Percentiles rank a stretch among this genome's conserved stretches.
Evolutionary conservation across 495 filamentous ascomycete species (phyloP).

Genomic region (Xylaria longipes): DNA sequence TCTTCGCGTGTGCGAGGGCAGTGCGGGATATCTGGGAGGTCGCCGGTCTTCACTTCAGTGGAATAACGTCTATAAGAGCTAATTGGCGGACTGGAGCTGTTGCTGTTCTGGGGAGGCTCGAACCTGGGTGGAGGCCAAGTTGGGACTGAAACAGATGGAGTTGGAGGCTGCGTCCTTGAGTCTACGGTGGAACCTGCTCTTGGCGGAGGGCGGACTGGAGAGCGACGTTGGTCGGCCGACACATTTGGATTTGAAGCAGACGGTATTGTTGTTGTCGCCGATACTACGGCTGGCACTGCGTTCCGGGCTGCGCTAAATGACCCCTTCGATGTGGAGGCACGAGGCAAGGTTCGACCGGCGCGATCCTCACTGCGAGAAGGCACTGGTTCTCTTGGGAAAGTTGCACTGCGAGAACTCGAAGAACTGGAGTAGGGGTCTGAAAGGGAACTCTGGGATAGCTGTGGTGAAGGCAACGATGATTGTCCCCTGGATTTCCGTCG

Average conservation of each 20-base stretch:
- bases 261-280: conserved; percentile 30
- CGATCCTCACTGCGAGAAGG: conserved; percentile 40
- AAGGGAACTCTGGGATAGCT: conserved; percentile 30
- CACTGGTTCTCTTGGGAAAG: conserved; percentile 42
- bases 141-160: conserved; percentile 30
- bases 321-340: conserved; percentile 33
- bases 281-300: conserved; percentile 28
- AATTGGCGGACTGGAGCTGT: conserved; percentile 31
- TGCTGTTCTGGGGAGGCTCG: conserved; percentile 32
- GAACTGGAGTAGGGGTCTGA: conserved; percentile 31
- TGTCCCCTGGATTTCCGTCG: conserved; percentile 31
- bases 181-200: conserved; percentile 23
- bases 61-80: conserved; percentile 45
- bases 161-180: conserved; percentile 29
- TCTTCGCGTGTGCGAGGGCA: conserved; percentile 46
- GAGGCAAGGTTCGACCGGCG: conserved; percentile 38
- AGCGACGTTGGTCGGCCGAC: conserved; percentile 33
- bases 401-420: conserved; percentile 43
- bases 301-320: conserved; percentile 32
- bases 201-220: conserved; percentile 29
- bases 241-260: conserved; percentile 28
- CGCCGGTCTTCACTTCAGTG: conserved; percentile 40
- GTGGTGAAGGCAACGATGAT: conserved; percentile 37
- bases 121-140: conserved; percentile 41
- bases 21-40: conserved; percentile 42